Conservation (phyloP, 2,329 filamentous ascomycete species). For the Daldinia sp. region DNA sequence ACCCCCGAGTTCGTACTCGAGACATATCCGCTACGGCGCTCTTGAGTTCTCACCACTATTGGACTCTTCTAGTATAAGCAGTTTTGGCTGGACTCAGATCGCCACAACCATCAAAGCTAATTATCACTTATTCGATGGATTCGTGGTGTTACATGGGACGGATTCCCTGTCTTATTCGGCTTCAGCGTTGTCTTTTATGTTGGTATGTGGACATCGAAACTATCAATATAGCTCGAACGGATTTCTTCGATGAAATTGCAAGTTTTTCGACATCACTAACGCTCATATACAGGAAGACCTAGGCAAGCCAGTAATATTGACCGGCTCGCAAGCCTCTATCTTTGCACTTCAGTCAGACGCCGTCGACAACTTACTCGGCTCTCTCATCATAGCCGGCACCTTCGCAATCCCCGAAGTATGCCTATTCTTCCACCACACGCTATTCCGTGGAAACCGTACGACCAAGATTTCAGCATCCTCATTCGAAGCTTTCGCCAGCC, state of each 20-base stretch:
- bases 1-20: slow-evolving; percentile 79
- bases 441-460: slow-evolving; percentile 87
- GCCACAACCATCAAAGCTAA: slow-evolving; percentile 81
- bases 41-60: slow-evolving; percentile 85
- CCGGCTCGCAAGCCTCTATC: slow-evolving; percentile 84
- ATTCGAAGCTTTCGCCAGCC: slow-evolving; percentile 87
- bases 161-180: slow-evolving; percentile 90
- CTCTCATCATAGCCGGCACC: slow-evolving; percentile 87
- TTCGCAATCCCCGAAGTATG: slow-evolving; percentile 94
- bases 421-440: slow-evolving; percentile 90
- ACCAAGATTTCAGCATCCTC: slow-evolving; percentile 88
- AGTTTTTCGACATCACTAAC: slow-evolving; percentile 1
- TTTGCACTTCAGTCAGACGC: slow-evolving; percentile 91
- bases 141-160: slow-evolving; percentile 89
- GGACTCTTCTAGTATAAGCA: slow-evolving; percentile 90
- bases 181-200: slow-evolving; percentile 92
- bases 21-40: slow-evolving; percentile 83
- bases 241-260: neutral
- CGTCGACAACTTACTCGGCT: slow-evolving; percentile 87
- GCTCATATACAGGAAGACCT: slow-evolving; percentile 62
- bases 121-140: slow-evolving; percentile 88
- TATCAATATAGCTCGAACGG: neutral
- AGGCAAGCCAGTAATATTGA: slow-evolving; percentile 90
- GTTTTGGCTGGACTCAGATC: slow-evolving; percentile 85
- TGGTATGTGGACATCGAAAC: slow-evolving; percentile 56